Conservation (phyloP, 331 rosid species). For the Prunus yedoensis region DNA sequence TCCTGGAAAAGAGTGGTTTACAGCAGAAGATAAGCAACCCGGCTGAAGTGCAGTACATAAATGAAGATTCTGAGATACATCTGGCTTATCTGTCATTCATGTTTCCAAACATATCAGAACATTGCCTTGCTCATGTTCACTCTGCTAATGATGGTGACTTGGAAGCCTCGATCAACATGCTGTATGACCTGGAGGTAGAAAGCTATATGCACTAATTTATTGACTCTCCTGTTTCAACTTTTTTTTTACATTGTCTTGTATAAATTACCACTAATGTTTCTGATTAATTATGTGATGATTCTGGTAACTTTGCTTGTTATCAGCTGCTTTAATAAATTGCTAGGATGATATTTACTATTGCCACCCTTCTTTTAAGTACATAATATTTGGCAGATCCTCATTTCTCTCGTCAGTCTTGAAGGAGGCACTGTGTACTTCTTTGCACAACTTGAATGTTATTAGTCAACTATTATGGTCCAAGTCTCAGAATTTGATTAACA, state of each 20-base stretch:
- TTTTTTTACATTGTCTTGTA: too few relatives aligned
- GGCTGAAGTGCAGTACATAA: background rate
- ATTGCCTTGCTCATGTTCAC: conserved; percentile 21
- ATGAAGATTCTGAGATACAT: conserved; percentile 6
- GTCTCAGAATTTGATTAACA: too few relatives aligned
- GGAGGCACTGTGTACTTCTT: too few relatives aligned
- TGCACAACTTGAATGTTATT: too few relatives aligned
- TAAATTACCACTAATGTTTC: too few relatives aligned
- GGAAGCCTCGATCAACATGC: conserved; percentile 14
- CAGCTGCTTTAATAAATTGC: background rate
- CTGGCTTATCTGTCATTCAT: conserved; percentile 10
- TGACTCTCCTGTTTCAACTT: too few relatives aligned
- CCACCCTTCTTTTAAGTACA: background rate
- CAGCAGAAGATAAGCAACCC: background rate
- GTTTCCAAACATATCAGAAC: conserved; percentile 21
- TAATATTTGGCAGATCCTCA: too few relatives aligned
- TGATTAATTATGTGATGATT: too few relatives aligned
- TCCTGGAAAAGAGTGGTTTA: background rate
- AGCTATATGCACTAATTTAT: background rate
- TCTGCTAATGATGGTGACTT: conserved; percentile 14
- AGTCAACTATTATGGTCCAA: too few relatives aligned
- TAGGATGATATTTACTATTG: background rate
- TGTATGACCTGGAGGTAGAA: conserved; percentile 14
- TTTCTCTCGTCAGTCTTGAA: too few relatives aligned
- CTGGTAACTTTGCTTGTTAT: background rate